Evolutionary conservation across 2,329 filamentous ascomycete species (phyloP).

Genomic region (Juglanconis oblonga): DNA sequence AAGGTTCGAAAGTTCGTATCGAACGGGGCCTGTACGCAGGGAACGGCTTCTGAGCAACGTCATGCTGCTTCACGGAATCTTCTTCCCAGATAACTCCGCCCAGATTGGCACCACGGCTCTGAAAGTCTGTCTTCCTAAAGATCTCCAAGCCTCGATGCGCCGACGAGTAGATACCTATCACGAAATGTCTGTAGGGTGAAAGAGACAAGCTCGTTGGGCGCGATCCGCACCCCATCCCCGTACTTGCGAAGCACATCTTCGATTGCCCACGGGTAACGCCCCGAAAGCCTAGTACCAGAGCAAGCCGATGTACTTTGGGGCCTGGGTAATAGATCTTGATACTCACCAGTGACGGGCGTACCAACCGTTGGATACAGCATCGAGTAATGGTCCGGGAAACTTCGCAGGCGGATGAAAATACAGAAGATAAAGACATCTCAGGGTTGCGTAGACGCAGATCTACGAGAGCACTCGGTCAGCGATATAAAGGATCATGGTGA

Average conservation of each 20-base stretch:
- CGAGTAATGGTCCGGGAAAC: not conserved
- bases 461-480: not conserved
- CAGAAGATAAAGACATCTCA: not conserved
- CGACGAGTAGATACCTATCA: not conserved
- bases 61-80: not conserved
- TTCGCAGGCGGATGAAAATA: conserved; percentile 3
- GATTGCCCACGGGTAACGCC: conserved; percentile 1
- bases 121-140: conserved; percentile 5
- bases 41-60: not conserved
- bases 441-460: not conserved
- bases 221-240: conserved; percentile 1
- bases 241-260: not conserved
- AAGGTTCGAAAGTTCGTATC: not conserved
- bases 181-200: not conserved
- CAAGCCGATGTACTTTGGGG: not conserved
- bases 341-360: conserved; percentile 6
- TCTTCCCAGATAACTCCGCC: conserved; percentile 1
- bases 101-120: not conserved
- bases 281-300: not conserved
- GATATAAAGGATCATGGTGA: not conserved
- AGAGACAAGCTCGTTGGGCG: conserved; percentile 5
- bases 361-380: conserved; percentile 2
- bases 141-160: not conserved
- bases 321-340: not conserved
- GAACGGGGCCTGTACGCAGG: not conserved